Base-by-base conservation (phyloP, 305 asterid genomes). In the Stenogyne calaminthoides region DNA sequence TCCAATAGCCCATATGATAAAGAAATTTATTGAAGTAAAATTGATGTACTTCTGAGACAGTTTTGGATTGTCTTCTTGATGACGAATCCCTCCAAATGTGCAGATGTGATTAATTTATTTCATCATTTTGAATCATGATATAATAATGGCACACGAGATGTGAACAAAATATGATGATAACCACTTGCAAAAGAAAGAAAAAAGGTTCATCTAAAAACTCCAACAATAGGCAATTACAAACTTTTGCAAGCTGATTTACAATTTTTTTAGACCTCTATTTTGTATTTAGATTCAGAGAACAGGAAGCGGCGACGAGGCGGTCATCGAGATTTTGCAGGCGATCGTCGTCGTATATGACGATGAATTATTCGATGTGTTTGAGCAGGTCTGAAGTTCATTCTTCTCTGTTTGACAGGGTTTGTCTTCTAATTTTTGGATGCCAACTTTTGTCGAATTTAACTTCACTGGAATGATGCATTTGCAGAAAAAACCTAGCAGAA, bases 401-500 rank as follows among this genome's bases (percentile, higher is more conserved):
- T 79, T 81, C 73, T 72, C 85, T 27, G 15, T 71, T 32, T 78
- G 81, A 51, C 79, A 51, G 49, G 3, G 62, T 36, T 76, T 81
- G 78, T 82, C 87, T 76, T 82, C 86, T 20, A 73, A 74, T 52
- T 80, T 81, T 65, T 77, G 83, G 67, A 78, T 83, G 2, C 88
- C 73, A 64, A 85, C 81, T 81, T 82, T 82, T 1, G 85, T 82
- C 3, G 92, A 74, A 77, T 82, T 88, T 65, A 89, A 76, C 64
- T 84, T 85, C 70, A 64, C 89, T 14, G 89, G 89, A 72, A 88
- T 84, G 2, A 88, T 71, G 25, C 96, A 88, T 52, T 81, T 76
- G 84, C 91, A 88, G 15, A 83, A 39, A n/a, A 82, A 70, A 73
- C 94, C 96, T 89, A 67, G 2, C n/a, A 71, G 19, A 63, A 18